Evolutionary conservation across 495 filamentous ascomycete species (phyloP).

Genomic region (Chaetomium cochliodes): DNA sequence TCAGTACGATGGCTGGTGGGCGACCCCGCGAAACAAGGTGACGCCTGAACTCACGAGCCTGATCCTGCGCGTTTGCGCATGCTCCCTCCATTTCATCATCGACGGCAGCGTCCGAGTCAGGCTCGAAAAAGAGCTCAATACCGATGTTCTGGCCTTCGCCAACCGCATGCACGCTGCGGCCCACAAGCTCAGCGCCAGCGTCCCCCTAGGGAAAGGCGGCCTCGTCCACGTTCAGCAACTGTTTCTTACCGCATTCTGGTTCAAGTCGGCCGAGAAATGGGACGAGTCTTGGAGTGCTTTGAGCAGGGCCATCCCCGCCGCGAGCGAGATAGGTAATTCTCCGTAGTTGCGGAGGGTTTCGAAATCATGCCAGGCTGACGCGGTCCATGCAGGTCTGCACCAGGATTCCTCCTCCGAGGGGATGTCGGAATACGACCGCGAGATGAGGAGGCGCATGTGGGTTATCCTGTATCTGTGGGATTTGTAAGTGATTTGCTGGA

Average conservation of each 20-base stretch:
- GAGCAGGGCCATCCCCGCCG: conserved; percentile 47
- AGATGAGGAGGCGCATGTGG: conserved; percentile 48
- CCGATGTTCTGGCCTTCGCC: conserved; percentile 40
- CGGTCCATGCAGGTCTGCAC: conserved; percentile 50
- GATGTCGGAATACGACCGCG: conserved; percentile 47
- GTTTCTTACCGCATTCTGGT: conserved; percentile 53
- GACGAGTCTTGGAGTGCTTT: conserved; percentile 54
- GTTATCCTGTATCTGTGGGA: conserved; percentile 44
- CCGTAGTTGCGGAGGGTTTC: not conserved
- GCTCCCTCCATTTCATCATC: conserved; percentile 47
- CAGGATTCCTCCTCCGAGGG: conserved; percentile 38
- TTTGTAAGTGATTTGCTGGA: conserved; percentile 32
- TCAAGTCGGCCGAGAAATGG: conserved; percentile 53
- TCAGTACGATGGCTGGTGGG: conserved; percentile 53
- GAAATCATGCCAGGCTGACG: conserved; percentile 15
- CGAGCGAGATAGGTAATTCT: conserved; percentile 51
- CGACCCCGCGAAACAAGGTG: conserved; percentile 34
- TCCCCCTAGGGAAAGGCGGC: conserved; percentile 48
- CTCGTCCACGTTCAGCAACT: conserved; percentile 52
- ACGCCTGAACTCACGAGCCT: conserved; percentile 51
- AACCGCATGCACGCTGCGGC: conserved; percentile 46
- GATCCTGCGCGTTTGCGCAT: conserved; percentile 54
- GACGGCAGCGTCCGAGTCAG: conserved; percentile 38
- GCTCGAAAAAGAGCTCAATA: conserved; percentile 50
- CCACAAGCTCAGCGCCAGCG: conserved; percentile 46